These are phyloP conservation scores for Candida pseudoglaebosa DNA, from an alignment of 805 yeast species.

Conservation along the genomic window DNA sequence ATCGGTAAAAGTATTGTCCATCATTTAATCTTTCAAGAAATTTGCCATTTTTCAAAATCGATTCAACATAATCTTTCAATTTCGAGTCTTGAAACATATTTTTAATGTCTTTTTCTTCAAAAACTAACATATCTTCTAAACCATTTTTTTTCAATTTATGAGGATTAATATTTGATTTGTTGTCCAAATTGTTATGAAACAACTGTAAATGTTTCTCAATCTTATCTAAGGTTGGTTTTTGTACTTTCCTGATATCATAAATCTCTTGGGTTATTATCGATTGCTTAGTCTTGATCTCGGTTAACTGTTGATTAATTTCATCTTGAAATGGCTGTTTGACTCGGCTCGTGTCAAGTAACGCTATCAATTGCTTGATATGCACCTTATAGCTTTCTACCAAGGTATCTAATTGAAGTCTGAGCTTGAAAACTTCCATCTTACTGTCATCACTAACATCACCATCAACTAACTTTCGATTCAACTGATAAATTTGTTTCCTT, in stretches of 20 bases:
- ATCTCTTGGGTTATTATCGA: conserved; percentile 16
- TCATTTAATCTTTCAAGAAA: conserved; percentile 18
- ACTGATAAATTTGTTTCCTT: conserved; percentile 27
- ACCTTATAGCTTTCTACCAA: conserved; percentile 20
- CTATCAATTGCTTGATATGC: conserved; percentile 21
- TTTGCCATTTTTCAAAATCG: conserved; percentile 18
- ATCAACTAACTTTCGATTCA: conserved; percentile 10
- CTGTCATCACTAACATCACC: conserved; percentile 11
- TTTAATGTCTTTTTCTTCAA: conserved; percentile 1
- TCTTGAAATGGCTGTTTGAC: conserved; percentile 14
- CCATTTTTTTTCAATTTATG: background rate
- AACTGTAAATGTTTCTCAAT: conserved; percentile 23
- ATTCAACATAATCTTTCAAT: conserved; percentile 9
- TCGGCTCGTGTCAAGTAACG: conserved; percentile 12
- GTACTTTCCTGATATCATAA: conserved; percentile 22
- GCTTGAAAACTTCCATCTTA: conserved; percentile 15
- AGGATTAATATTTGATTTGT: background rate
- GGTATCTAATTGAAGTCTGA: conserved; percentile 27
- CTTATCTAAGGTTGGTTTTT: conserved; percentile 34
- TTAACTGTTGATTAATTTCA: conserved; percentile 19
- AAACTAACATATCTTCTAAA: conserved; percentile 1
- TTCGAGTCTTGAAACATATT: background rate
- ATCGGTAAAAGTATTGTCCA: conserved; percentile 20
- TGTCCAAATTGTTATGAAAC: conserved; percentile 17
- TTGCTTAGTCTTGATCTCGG: conserved; percentile 15